phyloP scores from a whole-genome alignment of 345 rosid genomes.

The Gossypium arboreum region DNA sequence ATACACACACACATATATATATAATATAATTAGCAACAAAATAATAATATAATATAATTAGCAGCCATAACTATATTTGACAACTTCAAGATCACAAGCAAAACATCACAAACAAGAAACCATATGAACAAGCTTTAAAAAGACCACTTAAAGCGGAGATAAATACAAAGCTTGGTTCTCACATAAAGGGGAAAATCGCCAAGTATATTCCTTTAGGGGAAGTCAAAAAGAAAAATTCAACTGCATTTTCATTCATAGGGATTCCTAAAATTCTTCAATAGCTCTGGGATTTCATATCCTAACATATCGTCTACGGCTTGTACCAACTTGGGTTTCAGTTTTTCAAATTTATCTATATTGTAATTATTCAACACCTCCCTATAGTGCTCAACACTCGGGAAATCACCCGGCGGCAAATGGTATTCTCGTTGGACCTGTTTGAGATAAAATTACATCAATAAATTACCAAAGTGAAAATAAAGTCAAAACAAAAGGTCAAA shows the following conservation, averaged over 20 bases:
- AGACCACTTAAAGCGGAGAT: neutral
- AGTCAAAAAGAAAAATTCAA: neutral
- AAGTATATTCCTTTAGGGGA: neutral
- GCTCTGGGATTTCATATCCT: constrained; percentile 80
- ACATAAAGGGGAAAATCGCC: neutral
- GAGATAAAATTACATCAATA: too few relatives aligned
- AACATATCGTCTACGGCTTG: constrained; percentile 93
- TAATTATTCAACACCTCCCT: constrained; percentile 65
- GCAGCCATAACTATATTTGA: too few relatives aligned
- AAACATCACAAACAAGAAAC: neutral
- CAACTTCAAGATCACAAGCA: neutral
- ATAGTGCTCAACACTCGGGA: constrained; percentile 76
- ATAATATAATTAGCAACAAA: too few relatives aligned
- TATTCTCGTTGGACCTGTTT: constrained; percentile 76
- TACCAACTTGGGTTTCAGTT: constrained; percentile 78
- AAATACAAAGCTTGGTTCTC: neutral
- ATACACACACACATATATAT: too few relatives aligned
- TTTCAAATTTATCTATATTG: constrained; percentile 78
- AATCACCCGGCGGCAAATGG: constrained; percentile 81
- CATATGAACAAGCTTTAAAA: neutral
- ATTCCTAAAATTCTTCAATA: constrained; percentile 75
- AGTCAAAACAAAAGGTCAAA: too few relatives aligned
- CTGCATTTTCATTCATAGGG: constrained; percentile 49
- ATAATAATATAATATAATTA: too few relatives aligned
- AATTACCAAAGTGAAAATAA: too few relatives aligned